phyloP scores from a whole-genome alignment of 2,329 filamentous ascomycete species.

The Aspergillus sp. region DNA sequence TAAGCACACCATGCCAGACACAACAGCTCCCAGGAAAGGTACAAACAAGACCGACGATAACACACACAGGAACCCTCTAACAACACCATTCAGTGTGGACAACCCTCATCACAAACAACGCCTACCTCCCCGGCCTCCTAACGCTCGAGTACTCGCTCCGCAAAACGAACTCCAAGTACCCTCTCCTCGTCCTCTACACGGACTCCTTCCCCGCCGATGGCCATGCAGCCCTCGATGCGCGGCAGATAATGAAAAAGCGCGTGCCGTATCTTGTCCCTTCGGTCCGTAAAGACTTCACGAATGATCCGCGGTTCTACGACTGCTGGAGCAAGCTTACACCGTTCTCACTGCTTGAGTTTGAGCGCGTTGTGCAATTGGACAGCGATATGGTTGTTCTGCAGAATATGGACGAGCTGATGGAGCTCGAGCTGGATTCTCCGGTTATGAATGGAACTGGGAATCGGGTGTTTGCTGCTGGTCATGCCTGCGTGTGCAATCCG shows the following conservation, averaged over 20 bases:
- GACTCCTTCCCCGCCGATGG: conserved; percentile 64
- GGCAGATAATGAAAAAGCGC: conserved; percentile 62
- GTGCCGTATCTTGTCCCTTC: conserved; percentile 68
- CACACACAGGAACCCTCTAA: neutral
- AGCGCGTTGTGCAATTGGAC: conserved; percentile 75
- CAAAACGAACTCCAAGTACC: conserved; percentile 59
- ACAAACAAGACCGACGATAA: neutral
- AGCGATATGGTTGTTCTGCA: conserved; percentile 76
- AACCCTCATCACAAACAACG: conserved; percentile 75
- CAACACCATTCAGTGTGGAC: conserved; percentile 64
- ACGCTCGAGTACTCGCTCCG: conserved; percentile 73
- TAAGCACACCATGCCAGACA: no score
- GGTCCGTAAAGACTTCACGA: conserved; percentile 58
- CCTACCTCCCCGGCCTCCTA: conserved; percentile 74
- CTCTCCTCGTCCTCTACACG: conserved; percentile 76
- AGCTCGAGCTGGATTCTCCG: conserved; percentile 61
- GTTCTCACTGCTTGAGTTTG: conserved; percentile 70
- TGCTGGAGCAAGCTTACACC: conserved; percentile 82
- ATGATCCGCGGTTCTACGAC: conserved; percentile 80
- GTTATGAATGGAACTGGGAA: conserved; percentile 46
- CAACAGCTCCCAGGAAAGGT: no score
- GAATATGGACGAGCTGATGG: conserved; percentile 93
- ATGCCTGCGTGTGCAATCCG: conserved; percentile 83
- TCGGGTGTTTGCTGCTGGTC: conserved; percentile 72
- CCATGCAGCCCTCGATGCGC: conserved; percentile 60